phyloP scores from a whole-genome alignment of 805 yeast genomes.

The Pichia scutulata region DNA sequence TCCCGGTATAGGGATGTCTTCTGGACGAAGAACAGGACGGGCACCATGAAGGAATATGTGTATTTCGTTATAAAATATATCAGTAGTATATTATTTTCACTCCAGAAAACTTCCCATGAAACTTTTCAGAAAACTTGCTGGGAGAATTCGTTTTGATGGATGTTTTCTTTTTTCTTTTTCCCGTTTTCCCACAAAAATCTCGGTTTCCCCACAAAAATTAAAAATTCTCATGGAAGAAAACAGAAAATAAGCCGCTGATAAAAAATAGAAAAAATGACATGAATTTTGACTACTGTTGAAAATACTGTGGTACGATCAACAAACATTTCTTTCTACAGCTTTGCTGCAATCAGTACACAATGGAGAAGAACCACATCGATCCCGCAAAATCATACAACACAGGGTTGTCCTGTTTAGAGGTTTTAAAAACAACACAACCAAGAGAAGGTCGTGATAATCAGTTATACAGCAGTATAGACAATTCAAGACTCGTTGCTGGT shows the following conservation, averaged over 20 bases:
- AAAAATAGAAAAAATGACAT: too few species aligned
- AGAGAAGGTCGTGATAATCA: conserved; percentile 56
- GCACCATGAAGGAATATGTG: background rate
- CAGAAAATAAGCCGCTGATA: too few species aligned
- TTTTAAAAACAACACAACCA: conserved; percentile 29
- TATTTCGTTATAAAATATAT: too few species aligned
- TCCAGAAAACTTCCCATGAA: background rate
- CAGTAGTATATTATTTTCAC: too few species aligned
- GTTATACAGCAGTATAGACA: conserved; percentile 48
- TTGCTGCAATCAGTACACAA: background rate
- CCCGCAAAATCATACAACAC: background rate
- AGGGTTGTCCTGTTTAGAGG: background rate
- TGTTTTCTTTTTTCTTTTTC: too few species aligned
- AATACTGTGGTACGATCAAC: too few species aligned
- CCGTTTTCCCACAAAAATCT: background rate
- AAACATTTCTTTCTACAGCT: too few species aligned
- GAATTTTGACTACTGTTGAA: too few species aligned
- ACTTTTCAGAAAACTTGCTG: too few species aligned
- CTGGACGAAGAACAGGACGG: conserved; percentile 24
- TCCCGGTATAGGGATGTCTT: conserved; percentile 20
- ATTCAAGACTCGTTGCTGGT: conserved; percentile 90
- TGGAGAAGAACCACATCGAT: conserved; percentile 1
- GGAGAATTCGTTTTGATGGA: too few species aligned
- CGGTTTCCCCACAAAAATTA: too few species aligned
- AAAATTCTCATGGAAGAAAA: too few species aligned